Evolutionary conservation across 2,329 filamentous ascomycete species (phyloP).

Genomic region (Magnaporthiopsis incrustans): DNA sequence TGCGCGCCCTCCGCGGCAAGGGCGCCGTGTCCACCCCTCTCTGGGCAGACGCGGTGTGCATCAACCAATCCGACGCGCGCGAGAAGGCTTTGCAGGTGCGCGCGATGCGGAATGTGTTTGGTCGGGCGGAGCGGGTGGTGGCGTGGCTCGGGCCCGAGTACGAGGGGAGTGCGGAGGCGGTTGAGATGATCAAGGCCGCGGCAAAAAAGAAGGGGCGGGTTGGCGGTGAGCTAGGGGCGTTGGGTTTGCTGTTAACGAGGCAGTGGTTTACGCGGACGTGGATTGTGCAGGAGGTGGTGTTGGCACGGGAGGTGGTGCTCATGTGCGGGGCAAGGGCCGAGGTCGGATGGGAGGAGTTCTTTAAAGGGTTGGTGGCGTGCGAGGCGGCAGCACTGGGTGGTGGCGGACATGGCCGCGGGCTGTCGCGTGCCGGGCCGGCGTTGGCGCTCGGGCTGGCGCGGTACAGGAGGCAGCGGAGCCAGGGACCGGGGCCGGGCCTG

Average conservation of each 20-base stretch:
- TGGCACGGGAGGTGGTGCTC: neutral
- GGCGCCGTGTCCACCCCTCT: neutral
- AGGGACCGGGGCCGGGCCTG: neutral
- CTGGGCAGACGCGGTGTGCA: conserved; percentile 3
- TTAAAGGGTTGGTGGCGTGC: neutral
- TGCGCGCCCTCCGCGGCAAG: neutral
- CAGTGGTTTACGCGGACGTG: neutral
- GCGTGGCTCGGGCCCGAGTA: neutral
- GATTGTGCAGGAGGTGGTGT: neutral
- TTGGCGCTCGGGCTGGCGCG: neutral
- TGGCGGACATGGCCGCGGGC: too few relatives aligned
- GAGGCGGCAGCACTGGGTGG: too few relatives aligned
- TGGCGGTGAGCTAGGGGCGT: neutral
- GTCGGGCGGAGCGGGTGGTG: neutral
- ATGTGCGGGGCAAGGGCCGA: neutral
- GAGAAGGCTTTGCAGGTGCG: neutral
- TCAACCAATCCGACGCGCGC: conserved; percentile 1
- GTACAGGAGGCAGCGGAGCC: neutral
- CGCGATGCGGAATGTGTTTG: neutral
- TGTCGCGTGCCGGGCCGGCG: neutral
- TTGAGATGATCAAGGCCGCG: neutral
- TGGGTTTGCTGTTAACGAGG: neutral
- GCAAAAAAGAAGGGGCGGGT: too few relatives aligned
- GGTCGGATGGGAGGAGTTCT: neutral
- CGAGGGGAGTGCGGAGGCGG: neutral